These are phyloP conservation scores for Rhynchospora tenuis DNA, from an alignment of 176 grass and related monocot genomes.

Conservation along the genomic window DNA sequence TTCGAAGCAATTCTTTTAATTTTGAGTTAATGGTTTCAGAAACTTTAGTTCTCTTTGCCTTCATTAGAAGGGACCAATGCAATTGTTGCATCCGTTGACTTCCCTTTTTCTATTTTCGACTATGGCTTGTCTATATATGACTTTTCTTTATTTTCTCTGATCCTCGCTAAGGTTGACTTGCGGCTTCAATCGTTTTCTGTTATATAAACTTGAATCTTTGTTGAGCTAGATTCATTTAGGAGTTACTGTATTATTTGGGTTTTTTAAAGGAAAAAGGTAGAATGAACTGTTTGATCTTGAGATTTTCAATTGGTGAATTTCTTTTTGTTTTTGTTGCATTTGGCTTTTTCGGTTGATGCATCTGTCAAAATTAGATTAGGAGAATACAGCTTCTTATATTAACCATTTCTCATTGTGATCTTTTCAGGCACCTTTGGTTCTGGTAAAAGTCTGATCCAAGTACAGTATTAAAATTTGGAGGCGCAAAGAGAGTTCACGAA, in stretches of 20 bases:
- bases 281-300: neutral
- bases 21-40: conserved; percentile 1
- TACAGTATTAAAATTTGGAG: neutral
- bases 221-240: neutral
- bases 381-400: neutral
- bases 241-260: neutral
- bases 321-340: neutral
- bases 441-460: neutral
- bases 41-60: neutral
- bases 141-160: neutral
- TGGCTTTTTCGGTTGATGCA: neutral
- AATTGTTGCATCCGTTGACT: neutral
- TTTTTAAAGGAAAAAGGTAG: neutral
- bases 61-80: neutral
- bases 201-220: neutral
- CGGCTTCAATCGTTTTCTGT: neutral
- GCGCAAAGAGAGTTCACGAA: neutral
- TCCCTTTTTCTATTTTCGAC: neutral
- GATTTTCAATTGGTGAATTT: neutral
- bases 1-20: neutral
- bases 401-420: neutral
- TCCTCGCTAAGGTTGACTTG: conserved; percentile 4
- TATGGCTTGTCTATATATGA: neutral
- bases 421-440: conserved; percentile 3
- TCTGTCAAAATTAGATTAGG: neutral